phyloP scores from a whole-genome alignment of 345 rosid genomes.

The Bruguiera sexangula region DNA sequence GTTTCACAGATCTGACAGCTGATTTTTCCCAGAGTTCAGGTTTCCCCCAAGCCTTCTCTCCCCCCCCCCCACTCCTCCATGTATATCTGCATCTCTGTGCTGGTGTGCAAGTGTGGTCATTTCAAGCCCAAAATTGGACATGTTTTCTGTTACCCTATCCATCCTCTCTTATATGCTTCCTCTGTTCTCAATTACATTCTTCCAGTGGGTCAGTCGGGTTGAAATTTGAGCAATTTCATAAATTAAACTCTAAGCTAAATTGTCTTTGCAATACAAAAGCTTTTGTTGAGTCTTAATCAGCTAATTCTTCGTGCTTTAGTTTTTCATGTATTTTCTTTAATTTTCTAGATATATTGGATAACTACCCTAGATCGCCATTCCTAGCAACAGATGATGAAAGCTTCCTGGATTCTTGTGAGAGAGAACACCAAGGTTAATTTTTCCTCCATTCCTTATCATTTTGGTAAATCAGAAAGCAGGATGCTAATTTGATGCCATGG shows the following conservation, averaged over 20 bases:
- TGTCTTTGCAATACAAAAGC: not conserved
- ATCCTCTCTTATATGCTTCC: not conserved
- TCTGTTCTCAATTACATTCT: not conserved
- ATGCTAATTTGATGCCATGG: slow-evolving; percentile 23
- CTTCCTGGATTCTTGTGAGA: slow-evolving; percentile 28
- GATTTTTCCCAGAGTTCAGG: slow-evolving; percentile 93
- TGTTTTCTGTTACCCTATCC: not conserved
- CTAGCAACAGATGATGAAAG: slow-evolving; percentile 36
- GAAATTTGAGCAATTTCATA: not conserved
- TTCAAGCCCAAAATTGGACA: not conserved
- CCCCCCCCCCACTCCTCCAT: slow-evolving; percentile 2
- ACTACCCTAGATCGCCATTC: slow-evolving; percentile 85
- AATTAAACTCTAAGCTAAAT: not conserved
- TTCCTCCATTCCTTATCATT: not conserved
- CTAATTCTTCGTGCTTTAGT: not conserved
- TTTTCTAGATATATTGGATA: slow-evolving; percentile 75
- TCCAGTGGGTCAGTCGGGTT: not conserved
- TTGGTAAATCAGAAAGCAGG: not conserved
- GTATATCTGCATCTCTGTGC: not conserved
- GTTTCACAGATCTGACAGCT: slow-evolving; percentile 92
- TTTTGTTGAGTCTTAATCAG: not conserved
- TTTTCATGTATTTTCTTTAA: not conserved
- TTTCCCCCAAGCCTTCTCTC: slow-evolving; percentile 21
- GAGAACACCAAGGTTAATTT: slow-evolving; percentile 28
- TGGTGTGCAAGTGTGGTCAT: not conserved